Base-by-base conservation (phyloP, 2,329 filamentous ascomycete species). In the Trichoderma harzianum region DNA sequence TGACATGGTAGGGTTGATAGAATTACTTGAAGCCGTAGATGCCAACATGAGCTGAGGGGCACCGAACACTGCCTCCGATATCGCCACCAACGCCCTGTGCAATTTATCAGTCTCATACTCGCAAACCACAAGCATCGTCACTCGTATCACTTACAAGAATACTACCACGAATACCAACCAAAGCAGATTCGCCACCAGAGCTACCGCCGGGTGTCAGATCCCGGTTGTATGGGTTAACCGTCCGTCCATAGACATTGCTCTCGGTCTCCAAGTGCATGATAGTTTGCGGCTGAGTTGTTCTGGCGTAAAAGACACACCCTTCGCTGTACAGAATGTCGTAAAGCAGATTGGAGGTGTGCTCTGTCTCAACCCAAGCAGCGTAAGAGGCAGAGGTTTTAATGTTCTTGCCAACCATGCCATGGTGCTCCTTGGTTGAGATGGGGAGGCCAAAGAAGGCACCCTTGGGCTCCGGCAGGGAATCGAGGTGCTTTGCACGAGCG, bases 211-310 rank as follows among this genome's bases (percentile, higher is more conserved):
- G 85, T 0, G 87, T 89, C 36, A 90, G 82, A 24, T 84, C 81
- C 1, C 87, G 84, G 72, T 91, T 92, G 71, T 86, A 82, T 0
- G 91, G 91, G 76, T 92, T 92, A 3, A 91, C 80, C 0, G 88
- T 88, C 39, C 87, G 84, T 1, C 90, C 90, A 71, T 87, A 89
- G 24, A 91, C 79, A 74, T 92, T 91, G 75, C 90, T 91, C 53
- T 86, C 84, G 3, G 85, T 87, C 76, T 92, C 90, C 47, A 90
- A 77, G 18, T 84, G 83, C 78, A 84, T 84, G 62, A 89, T 80
- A 0, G 84, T 86, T 75, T 89, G 88, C 0, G 91, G 90, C 7
- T 92, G 85, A 70, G 91, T 93, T 0, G 91, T 93, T 78, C 93
- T 92, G 72, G 88, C 87, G 76, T 91, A 90, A n/a, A 78, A 73